Evolutionary conservation across 495 filamentous ascomycete genomes (phyloP).

Genomic region (Aspergillus cavernicola): DNA sequence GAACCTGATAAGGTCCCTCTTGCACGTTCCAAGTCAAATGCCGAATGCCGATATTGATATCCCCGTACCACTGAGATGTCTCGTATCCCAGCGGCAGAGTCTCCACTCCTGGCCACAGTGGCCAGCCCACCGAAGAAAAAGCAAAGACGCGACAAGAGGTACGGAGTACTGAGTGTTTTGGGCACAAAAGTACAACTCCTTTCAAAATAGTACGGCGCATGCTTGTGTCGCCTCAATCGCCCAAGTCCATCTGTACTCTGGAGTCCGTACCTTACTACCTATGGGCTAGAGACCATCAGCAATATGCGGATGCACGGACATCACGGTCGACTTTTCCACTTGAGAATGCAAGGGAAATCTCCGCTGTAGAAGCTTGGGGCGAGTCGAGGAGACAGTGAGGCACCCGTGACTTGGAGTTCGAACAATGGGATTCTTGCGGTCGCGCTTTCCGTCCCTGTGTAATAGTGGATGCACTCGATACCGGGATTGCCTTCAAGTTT

Average conservation of each 20-base stretch:
- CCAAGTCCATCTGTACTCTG: not conserved
- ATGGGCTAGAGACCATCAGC: not conserved
- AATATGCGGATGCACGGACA: conserved; percentile 5
- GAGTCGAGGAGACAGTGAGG: too few relatives aligned
- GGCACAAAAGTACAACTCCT: not conserved
- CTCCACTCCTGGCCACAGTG: conserved; percentile 7
- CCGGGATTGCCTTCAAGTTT: not conserved
- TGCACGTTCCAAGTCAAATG: not conserved
- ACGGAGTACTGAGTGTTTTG: not conserved
- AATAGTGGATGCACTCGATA: conserved; percentile 1
- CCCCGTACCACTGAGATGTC: not conserved
- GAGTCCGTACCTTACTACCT: not conserved
- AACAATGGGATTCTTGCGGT: not conserved
- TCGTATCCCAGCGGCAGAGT: not conserved
- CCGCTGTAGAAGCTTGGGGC: not conserved
- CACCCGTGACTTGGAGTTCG: not conserved
- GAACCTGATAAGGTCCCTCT: not conserved
- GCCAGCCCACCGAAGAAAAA: not conserved
- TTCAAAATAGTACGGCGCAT: not conserved
- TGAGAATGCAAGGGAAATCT: conserved; percentile 1
- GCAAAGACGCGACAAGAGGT: not conserved
- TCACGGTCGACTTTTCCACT: not conserved
- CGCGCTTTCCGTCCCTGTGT: not conserved
- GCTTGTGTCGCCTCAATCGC: not conserved
- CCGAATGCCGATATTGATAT: not conserved